Base-by-base conservation (phyloP, 441 rosid genomes). In the Croton laevigatus region DNA sequence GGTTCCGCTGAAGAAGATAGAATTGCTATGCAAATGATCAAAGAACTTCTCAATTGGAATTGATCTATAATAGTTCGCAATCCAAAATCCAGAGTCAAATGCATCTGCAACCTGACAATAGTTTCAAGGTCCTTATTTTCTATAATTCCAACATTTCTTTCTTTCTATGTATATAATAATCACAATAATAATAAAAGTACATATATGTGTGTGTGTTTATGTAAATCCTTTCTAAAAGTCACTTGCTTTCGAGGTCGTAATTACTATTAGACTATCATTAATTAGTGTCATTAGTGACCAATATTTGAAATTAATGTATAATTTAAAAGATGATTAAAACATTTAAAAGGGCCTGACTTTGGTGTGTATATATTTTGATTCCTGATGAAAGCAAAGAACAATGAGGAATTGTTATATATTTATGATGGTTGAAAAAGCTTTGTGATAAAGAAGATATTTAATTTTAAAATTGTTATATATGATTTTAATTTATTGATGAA, bases 21-120 rank as follows among this genome's bases (percentile, higher is more conserved):
- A 37, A 60, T 89, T 64, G 84, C 93, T 12, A 66, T 86, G 90
- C 95, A 91, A 77, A 89, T 89, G 97, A 85, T 91, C 54, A 93
- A 91, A 67, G 97, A 91, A 71, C 72, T 91, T 11, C 94, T 89
- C 1, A 81, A 81, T 37, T 86, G 88, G 88, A 83, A 85, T 12
- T 83, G 84, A 74, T 84, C 78, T 60, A 49, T 62, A n/a, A n/a
- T n/a, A n/a, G n/a, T n/a, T n/a, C n/a, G n/a, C n/a, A n/a, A n/a
- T n/a, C n/a, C n/a, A n/a, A n/a, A n/a, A n/a, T n/a, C n/a, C n/a
- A n/a, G n/a, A n/a, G n/a, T n/a, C n/a, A n/a, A n/a, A n/a, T n/a
- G n/a, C n/a, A n/a, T n/a, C n/a, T n/a, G n/a, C n/a, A n/a, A n/a
- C n/a, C n/a, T n/a, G n/a, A n/a, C n/a, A n/a, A n/a, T n/a, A n/a